Base-by-base conservation (phyloP, 2,329 filamentous ascomycete species). In the Bipolaris bicolor region DNA sequence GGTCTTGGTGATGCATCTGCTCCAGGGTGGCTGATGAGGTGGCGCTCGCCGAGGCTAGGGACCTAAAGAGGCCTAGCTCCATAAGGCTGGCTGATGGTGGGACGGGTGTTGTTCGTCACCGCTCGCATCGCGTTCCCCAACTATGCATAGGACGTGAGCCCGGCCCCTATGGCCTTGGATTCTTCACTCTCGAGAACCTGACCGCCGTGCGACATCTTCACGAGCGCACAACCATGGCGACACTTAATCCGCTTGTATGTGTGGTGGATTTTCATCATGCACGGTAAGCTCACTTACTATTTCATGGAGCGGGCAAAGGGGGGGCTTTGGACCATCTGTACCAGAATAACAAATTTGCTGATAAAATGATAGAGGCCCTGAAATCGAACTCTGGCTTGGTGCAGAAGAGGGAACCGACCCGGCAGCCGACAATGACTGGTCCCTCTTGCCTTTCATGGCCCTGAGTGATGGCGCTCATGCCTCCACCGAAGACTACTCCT, bases 381-480 rank as follows among this genome's bases (percentile, higher is more conserved):
- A 99, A 80, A 90, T 98, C 55, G 93, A 98, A 80, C 86, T 84
- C 69, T 98, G 94, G 90, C 91, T 97, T 73, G 92, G 92, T 60
- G 86, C 80, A 33, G 80, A 88, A 18, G 88, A 93, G 66, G 90
- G 88, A 52, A 82, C 80, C 57, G 92, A 97, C 77, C 92, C 94
- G 10, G 90, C 90, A 3, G 82, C 79, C 44, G 90, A 93, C 57
- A 94, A 96, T 78, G 91, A 95, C 73, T 99, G 95, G 95, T 84
- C 88, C 26, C 78, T 97, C 66, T 82, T 99, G 60, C 93, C 95
- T 0, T 99, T 99, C 77, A 97, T 98, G 91, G 95, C 95, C 24
- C 80, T 99, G 71, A 95, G 91, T 56, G 95, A 99, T 75, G 95
- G 95, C 51, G 95, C 95, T 52, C 95, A 99, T 82, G 88, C 92